Percentiles rank a stretch among this genome's conserved stretches.
Evolutionary conservation across 2,329 filamentous ascomycete species (phyloP).

Genomic region (Basipetospora chlamydospora): DNA sequence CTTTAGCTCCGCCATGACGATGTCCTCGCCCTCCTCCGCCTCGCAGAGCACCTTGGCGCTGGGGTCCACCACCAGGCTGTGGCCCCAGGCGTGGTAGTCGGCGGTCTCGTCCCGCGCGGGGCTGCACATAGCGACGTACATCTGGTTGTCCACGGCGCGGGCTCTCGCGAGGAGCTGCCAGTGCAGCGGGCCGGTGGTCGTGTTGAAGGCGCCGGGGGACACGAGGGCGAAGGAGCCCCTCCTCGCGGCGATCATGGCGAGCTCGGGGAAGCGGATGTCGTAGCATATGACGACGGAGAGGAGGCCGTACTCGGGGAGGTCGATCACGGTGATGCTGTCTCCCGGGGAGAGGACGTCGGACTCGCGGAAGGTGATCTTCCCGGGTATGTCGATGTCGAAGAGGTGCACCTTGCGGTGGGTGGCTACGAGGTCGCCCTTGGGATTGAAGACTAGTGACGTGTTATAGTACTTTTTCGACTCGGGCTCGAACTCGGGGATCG

Average conservation of each 20-base stretch:
- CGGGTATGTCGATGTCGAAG: slow-evolving; percentile 96
- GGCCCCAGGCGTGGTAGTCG: slow-evolving; percentile 80
- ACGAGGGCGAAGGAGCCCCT: slow-evolving; percentile 76
- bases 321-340: slow-evolving; percentile 70
- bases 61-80: slow-evolving; percentile 78
- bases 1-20: slow-evolving; percentile 58
- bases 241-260: slow-evolving; percentile 77
- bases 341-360: slow-evolving; percentile 79
- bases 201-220: slow-evolving; percentile 95
- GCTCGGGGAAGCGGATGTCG: slow-evolving; percentile 90
- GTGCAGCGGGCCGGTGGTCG: slow-evolving; percentile 81
- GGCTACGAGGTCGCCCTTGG: slow-evolving; percentile 63
- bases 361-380: slow-evolving; percentile 83
- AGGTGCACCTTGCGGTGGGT: slow-evolving; percentile 89
- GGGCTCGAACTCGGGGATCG: slow-evolving; percentile 67
- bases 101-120: slow-evolving; percentile 69
- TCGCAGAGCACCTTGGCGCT: slow-evolving; percentile 71
- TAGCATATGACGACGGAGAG: slow-evolving; percentile 92
- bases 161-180: slow-evolving; percentile 76
- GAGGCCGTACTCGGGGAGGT: slow-evolving; percentile 77
- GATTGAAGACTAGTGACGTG: slow-evolving; percentile 72
- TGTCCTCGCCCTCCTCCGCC: slow-evolving; percentile 63
- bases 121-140: slow-evolving; percentile 86
- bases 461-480: slow-evolving; percentile 63
- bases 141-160: slow-evolving; percentile 82